Base-by-base conservation (phyloP, 371 early-diverging fungal species). In the Fennellomyces sp. region DNA sequence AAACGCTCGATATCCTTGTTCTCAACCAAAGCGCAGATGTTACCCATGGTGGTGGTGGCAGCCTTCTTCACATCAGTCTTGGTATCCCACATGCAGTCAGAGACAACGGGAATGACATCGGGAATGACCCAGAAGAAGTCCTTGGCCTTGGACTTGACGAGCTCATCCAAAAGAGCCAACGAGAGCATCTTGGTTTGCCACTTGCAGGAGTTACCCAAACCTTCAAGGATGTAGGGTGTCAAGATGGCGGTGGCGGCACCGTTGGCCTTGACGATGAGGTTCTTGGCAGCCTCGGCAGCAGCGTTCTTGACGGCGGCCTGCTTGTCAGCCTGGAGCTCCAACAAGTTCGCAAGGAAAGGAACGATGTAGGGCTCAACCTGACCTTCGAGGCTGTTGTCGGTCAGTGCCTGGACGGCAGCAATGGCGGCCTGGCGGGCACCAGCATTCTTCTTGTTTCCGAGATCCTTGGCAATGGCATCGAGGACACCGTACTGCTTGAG, bases 151-250 rank as follows among this genome's bases (percentile, higher is more conserved):
- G 64, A 66, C 60, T 81, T 75, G 58, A 85, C 80, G 12, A 90
- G 62, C 42, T 76, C 72, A 5, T 69, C 76, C 47, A 91, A 56
- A 27, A 86, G 52, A 26, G 85, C 68, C 55, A 90, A 63, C 38
- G 88, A 76, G 28, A 81, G 88, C 28, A 84, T 82, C 74, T 88
- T 86, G 56, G 89, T 85, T 70, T 90, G 91, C 91, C 91, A 91
- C 71, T 91, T 91, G 60, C 83, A 85, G 42, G 86, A 81, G 70
- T 87, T 82, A 56, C 66, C 75, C 60, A 87, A 80, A 61, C 74
- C 79, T 23, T 85, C 83, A 36, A 80, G 76, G 26, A 90, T 72
- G 47, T 73, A 57, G 15, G 90, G 90, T 17, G 90, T 68, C n/a
- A 87, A 60, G 42, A 76, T 65, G 19, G 71, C 68, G 38, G 84